A percentile compares a stretch with the other conserved stretches of the same genome.
Conservation (phyloP, 2,329 filamentous ascomycete genomes). For the Fonsecaea monophora region DNA sequence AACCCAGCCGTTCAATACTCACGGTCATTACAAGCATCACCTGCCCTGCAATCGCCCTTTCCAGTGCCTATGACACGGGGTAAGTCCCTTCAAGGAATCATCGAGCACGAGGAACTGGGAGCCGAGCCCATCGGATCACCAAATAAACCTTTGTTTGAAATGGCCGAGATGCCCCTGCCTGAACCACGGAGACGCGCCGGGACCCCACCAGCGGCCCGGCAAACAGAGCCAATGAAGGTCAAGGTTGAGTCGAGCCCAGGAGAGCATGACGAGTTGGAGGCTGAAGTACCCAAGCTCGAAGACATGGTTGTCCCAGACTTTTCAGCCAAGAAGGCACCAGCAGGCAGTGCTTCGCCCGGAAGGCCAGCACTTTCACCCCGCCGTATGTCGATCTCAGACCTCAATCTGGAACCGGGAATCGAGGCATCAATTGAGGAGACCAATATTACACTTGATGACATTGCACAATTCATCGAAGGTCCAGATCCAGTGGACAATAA, state of each 20-base stretch:
- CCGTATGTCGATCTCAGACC: slow-evolving; percentile 55
- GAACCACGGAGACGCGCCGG: slow-evolving; percentile 21
- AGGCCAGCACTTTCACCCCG: slow-evolving; percentile 51
- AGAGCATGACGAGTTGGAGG: slow-evolving; percentile 3
- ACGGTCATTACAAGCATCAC: slow-evolving; percentile 49
- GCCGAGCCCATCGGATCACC: slow-evolving; percentile 24
- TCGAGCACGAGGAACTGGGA: slow-evolving; percentile 58
- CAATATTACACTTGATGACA: slow-evolving; percentile 85
- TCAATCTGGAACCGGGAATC: slow-evolving; percentile 61
- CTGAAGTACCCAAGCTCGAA: slow-evolving; percentile 29
- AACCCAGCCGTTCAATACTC: slow-evolving; percentile 48
- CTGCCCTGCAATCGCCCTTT: slow-evolving; percentile 48
- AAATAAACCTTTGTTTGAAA: slow-evolving; percentile 50
- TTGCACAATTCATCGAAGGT: slow-evolving; percentile 74
- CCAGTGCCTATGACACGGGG: slow-evolving; percentile 54
- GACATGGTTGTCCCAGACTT: slow-evolving; percentile 34
- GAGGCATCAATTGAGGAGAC: slow-evolving; percentile 74
- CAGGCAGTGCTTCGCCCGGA: slow-evolving; percentile 41
- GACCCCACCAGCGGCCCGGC: slow-evolving; percentile 22
- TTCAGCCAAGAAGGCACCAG: slow-evolving; percentile 32
- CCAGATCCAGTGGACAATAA: slow-evolving; percentile 76
- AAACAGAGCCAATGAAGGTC: slow-evolving; percentile 27
- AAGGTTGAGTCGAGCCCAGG: slow-evolving; percentile 25
- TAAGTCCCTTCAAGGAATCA: slow-evolving; percentile 61
- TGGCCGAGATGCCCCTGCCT: slow-evolving; percentile 60